phyloP scores from a whole-genome alignment of 345 rosid species.

The Gossypium longicalyx region DNA sequence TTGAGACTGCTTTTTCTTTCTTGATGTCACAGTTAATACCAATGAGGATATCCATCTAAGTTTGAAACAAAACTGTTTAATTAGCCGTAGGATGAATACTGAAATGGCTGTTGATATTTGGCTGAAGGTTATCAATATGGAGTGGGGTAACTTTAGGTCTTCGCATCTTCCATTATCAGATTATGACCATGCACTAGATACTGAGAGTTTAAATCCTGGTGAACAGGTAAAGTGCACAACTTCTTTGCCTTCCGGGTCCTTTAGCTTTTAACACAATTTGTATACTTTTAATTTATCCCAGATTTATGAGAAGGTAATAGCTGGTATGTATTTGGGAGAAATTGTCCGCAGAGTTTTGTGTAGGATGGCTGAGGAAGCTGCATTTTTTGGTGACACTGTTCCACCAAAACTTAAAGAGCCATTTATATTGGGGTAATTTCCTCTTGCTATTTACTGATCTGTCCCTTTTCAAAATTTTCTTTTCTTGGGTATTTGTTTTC shows the following conservation, averaged over 20 bases:
- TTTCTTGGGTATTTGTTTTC: background rate
- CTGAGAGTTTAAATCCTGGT: conserved; percentile 85
- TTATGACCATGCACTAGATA: conserved; percentile 68
- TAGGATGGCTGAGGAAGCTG: conserved; percentile 88
- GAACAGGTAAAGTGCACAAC: conserved; percentile 57
- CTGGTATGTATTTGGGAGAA: conserved; percentile 99
- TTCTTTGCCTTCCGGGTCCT: background rate
- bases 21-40: background rate
- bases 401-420: conserved; percentile 65
- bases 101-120: conserved; percentile 4
- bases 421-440: conserved; percentile 55
- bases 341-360: conserved; percentile 75
- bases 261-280: background rate
- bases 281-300: conserved; percentile 21
- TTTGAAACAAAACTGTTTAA: background rate
- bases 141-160: conserved; percentile 94
- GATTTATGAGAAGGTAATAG: conserved; percentile 86
- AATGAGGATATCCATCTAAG: background rate
- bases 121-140: conserved; percentile 87
- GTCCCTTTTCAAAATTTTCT: background rate
- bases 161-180: conserved; percentile 86
- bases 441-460: background rate
- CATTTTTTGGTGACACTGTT: conserved; percentile 68
- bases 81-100: background rate
- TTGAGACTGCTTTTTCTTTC: background rate